phyloP scores from a whole-genome alignment of 768 basidiomycete species.

The Hysterangium stoloniferum region DNA sequence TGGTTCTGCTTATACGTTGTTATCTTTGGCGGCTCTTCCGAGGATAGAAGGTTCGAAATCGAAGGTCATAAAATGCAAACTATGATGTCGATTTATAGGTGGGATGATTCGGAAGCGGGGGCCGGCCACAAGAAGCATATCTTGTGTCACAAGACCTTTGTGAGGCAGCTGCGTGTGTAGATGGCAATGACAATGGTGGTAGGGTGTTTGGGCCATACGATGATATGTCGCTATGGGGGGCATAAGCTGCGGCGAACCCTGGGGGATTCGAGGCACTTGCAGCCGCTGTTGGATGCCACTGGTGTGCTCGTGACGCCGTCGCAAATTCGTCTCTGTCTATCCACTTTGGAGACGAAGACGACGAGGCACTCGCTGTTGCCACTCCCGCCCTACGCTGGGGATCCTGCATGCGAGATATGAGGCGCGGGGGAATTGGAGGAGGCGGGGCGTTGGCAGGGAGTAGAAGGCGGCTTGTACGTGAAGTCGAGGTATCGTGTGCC shows the following conservation, averaged over 20 bases:
- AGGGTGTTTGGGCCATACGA: background rate
- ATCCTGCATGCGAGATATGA: background rate
- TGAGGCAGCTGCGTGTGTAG: background rate
- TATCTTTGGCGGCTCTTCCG: too few species aligned
- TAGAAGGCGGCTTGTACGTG: background rate
- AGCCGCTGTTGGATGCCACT: background rate
- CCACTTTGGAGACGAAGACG: background rate
- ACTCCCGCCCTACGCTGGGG: background rate
- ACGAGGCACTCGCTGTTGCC: background rate
- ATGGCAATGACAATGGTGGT: background rate
- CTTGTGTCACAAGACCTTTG: background rate
- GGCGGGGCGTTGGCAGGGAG: conserved; percentile 3
- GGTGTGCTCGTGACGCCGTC: background rate
- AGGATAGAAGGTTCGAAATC: too few species aligned
- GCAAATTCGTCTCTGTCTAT: conserved; percentile 9
- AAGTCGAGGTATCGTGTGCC: background rate
- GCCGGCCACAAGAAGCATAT: background rate
- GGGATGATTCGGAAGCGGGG: background rate
- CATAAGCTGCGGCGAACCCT: background rate
- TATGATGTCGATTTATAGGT: background rate
- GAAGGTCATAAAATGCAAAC: too few species aligned
- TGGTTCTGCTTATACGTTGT: too few species aligned
- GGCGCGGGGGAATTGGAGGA: conserved; percentile 6
- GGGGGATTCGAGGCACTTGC: background rate
- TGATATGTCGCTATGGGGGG: too few species aligned